Evolutionary conservation across 306 rosid genomes (phyloP), one percentile per base, ranked within the genome.

Genomic region (Medicago truncatula): DNA sequence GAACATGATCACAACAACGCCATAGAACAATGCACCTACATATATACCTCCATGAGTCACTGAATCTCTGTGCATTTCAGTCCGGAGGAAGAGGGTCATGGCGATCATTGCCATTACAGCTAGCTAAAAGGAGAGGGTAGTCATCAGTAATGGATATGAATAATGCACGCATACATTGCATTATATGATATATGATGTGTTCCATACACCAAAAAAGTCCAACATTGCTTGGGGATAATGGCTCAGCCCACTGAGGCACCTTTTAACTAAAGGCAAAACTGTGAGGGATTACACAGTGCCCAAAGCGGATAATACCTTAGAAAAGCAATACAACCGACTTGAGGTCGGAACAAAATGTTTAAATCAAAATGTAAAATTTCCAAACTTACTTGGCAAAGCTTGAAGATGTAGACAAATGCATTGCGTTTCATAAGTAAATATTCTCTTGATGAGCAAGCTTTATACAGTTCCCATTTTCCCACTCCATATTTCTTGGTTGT

Each of bases 391-490:
- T 86, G 89, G 78, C 41, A 77, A 71, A 82, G 77, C 86, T 82
- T 86, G 85, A 86, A 84, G 73, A 74, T n/a, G 73, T 88, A 76
- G 57, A 88, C 86, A 70, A 88, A 88, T 41, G 92, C 86, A 67
- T 88, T 88, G 65, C 92, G 87, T 81, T 82, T 86, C 88, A 88
- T 88, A 12, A 88, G 88, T 78, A 88, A 82, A 71, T 82, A 86
- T 65, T 88, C 90, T 80, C 87, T 86, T 49, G 83, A 81, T 71
- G 84, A 80, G 77, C 87, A 86, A 80, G 92, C 87, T 75, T 84
- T 88, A 52, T 82, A 13, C 8, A 88, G 64, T 44, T 86, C 90
- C 80, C 44, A 73, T 65, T 71, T 80, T 64, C 82, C 80, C 7
- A 80, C 86, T 40, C 90, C 88, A 76, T 86, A 88, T 47, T 41